phyloP scores from a whole-genome alignment of 2,329 filamentous ascomycete genomes.

The Diplodia scrobiculata region DNA sequence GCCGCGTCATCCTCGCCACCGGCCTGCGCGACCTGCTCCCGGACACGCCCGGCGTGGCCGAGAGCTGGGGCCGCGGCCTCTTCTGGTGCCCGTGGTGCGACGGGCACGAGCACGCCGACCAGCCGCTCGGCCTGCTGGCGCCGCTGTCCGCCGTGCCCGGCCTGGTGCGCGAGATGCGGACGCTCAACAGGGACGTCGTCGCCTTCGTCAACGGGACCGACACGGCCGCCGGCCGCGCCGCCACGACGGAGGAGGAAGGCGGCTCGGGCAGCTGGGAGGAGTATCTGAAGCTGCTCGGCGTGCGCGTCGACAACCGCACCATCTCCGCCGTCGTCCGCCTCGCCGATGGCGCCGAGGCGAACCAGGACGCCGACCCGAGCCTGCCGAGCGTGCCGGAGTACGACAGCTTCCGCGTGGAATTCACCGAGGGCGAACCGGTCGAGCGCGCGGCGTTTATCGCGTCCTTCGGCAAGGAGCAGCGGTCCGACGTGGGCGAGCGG shows the following conservation, averaged over 20 bases:
- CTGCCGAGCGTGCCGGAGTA: conserved; percentile 1
- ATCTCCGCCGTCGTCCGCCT: neutral
- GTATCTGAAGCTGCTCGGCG: neutral
- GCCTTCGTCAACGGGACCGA: conserved; percentile 24
- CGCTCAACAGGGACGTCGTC: conserved; percentile 11
- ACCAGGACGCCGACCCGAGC: neutral
- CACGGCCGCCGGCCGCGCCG: neutral
- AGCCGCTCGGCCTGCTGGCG: neutral
- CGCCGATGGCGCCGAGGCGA: neutral
- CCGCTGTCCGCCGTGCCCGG: neutral
- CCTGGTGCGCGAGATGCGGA: conserved; percentile 2
- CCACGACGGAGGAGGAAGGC: neutral
- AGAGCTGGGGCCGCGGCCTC: conserved; percentile 8
- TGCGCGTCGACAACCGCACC: conserved; percentile 7
- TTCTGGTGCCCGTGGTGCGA: conserved; percentile 26
- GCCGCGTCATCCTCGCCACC: conserved; percentile 1
- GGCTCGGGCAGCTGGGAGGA: neutral
- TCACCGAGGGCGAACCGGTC: conserved; percentile 4
- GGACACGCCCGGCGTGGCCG: neutral
- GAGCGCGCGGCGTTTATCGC: conserved; percentile 1
- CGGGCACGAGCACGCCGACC: conserved; percentile 20
- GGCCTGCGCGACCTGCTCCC: conserved; percentile 5
- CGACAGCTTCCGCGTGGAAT: neutral
- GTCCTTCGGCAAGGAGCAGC: conserved; percentile 17
- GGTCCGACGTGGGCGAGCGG: neutral